These are phyloP conservation scores for Cucurbita maxima DNA, from an alignment of 306 rosid species.

Conservation along the genomic window DNA sequence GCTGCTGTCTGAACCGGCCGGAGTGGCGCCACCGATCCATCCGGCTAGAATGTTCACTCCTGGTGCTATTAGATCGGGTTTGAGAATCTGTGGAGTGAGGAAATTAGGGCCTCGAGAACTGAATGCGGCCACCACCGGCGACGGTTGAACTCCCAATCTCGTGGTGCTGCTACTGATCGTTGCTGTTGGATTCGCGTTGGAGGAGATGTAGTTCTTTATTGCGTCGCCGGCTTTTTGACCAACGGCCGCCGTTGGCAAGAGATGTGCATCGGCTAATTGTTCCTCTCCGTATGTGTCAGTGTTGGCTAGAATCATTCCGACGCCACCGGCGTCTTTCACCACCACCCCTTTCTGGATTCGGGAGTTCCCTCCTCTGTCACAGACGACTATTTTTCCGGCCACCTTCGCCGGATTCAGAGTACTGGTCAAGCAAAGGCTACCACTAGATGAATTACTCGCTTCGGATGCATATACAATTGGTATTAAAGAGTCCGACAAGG, in stretches of 20 bases:
- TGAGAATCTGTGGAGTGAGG: constrained; percentile 55
- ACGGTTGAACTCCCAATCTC: constrained; percentile 50
- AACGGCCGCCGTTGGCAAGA: constrained; percentile 49
- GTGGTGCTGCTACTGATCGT: constrained; percentile 37
- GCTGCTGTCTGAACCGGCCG: constrained; percentile 36
- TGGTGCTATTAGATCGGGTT: constrained; percentile 92
- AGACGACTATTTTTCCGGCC: constrained; percentile 67
- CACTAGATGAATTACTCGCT: constrained; percentile 26
- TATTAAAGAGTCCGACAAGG: constrained; percentile 20
- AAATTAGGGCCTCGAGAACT: constrained; percentile 88
- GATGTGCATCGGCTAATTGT: constrained; percentile 44
- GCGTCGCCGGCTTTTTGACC: constrained; percentile 41
- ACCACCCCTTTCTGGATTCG: constrained; percentile 50
- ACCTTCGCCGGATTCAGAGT: constrained; percentile 43
- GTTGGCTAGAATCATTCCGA: constrained; percentile 73
- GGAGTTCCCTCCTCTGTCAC: constrained; percentile 56
- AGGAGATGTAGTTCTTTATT: constrained; percentile 36
- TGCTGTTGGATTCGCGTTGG: constrained; percentile 39
- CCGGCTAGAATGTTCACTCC: constrained; percentile 93
- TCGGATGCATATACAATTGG: constrained; percentile 54
- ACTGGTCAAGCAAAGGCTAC: constrained; percentile 24
- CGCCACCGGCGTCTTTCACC: constrained; percentile 68
- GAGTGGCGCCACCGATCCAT: constrained; percentile 62
- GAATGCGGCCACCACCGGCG: constrained; percentile 79
- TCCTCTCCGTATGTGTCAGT: constrained; percentile 52